Evolutionary conservation across 306 rosid species (phyloP).

Genomic region (Hippophae gyantsensis): DNA sequence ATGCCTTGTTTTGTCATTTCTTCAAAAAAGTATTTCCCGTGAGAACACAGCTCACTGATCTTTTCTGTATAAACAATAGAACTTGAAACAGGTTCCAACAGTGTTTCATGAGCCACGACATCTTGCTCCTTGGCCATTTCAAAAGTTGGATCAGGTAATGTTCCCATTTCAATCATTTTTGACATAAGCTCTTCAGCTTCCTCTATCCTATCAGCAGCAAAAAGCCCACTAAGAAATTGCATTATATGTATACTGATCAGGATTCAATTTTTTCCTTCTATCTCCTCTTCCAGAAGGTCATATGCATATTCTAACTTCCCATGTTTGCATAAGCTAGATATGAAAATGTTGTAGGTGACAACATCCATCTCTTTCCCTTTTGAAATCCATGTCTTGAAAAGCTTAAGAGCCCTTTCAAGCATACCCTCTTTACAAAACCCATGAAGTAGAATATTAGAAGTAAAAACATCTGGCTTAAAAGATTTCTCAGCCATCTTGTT

Average conservation of each 20-base stretch:
- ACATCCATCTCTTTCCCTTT: slow-evolving; percentile 49
- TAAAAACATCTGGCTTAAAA: slow-evolving; percentile 59
- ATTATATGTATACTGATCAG: slow-evolving; percentile 54
- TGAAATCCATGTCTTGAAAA: slow-evolving; percentile 56
- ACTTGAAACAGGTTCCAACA: slow-evolving; percentile 34
- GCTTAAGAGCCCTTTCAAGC: slow-evolving; percentile 70
- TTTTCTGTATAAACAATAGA: slow-evolving; percentile 40
- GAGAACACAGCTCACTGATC: slow-evolving; percentile 49
- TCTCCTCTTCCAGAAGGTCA: slow-evolving; percentile 54
- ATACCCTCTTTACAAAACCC: slow-evolving; percentile 65
- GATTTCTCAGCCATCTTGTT: slow-evolving; percentile 59
- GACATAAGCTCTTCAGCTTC: slow-evolving; percentile 52
- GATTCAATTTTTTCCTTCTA: slow-evolving; percentile 54
- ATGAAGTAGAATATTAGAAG: slow-evolving; percentile 67
- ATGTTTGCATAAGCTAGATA: slow-evolving; percentile 67
- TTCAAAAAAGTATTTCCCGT: slow-evolving; percentile 55
- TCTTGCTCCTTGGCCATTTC: slow-evolving; percentile 20
- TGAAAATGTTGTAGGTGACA: slow-evolving; percentile 79
- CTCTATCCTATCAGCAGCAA: slow-evolving; percentile 41
- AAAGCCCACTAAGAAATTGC: slow-evolving; percentile 45
- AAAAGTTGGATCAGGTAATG: slow-evolving; percentile 15
- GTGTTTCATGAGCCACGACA: slow-evolving; percentile 20
- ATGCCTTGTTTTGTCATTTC: slow-evolving; percentile 53
- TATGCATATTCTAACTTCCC: slow-evolving; percentile 55
- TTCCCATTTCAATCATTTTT: slow-evolving; percentile 45